Conservation (phyloP, 306 rosid genomes). For the Styphnolobium japonicum region DNA sequence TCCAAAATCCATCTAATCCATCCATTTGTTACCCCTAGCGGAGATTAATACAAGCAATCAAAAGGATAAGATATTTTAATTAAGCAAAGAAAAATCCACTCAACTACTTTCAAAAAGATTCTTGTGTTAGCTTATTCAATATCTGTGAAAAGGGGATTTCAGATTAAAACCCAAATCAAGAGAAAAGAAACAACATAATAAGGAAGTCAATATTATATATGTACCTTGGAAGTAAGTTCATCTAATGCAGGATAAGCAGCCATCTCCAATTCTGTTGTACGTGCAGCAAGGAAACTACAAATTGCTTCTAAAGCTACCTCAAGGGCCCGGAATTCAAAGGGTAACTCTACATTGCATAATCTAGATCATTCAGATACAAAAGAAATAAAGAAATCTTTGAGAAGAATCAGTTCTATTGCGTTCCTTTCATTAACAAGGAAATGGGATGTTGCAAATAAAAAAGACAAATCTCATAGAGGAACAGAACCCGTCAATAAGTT, state of each 20-base stretch:
- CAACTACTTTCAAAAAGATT: not conserved
- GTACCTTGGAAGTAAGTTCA: constrained; percentile 69
- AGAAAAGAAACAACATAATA: not conserved
- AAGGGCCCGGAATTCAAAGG: constrained; percentile 72
- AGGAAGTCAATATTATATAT: not conserved
- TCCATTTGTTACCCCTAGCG: too few relatives aligned
- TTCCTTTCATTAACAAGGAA: not conserved
- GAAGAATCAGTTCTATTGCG: not conserved
- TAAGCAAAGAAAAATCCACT: not conserved
- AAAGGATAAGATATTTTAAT: not conserved
- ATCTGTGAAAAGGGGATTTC: not conserved
- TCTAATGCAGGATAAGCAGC: constrained; percentile 75
- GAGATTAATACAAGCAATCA: not conserved
- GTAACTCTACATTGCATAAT: constrained; percentile 52
- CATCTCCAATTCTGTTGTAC: constrained; percentile 62
- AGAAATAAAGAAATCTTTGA: constrained; percentile 2
- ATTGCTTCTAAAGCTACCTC: constrained; percentile 78
- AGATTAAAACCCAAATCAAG: not conserved
- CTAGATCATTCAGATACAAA: constrained; percentile 3
- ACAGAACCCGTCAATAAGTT: too few relatives aligned
- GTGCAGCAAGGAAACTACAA: constrained; percentile 74
- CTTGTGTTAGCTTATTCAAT: not conserved
- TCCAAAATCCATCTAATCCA: too few relatives aligned
- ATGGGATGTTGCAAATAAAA: not conserved
- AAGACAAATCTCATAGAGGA: not conserved